Conservation (phyloP, 169 alveolate species). For the Blepharisma undulans region DNA sequence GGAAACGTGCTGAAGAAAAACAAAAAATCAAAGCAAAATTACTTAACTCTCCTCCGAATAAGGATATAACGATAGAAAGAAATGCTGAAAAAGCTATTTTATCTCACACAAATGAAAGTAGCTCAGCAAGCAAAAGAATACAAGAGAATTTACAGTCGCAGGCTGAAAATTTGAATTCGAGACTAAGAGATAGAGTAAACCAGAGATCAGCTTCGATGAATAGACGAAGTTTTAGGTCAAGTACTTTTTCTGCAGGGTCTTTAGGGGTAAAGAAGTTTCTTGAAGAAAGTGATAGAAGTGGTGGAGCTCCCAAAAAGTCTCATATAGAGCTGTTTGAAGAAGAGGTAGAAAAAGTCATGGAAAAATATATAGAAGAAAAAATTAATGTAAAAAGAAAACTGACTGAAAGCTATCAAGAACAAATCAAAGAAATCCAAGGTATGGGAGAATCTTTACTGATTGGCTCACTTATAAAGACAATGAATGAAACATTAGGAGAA, state of each 20-base stretch:
- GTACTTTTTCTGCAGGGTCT: background rate
- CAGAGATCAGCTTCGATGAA: background rate
- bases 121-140: background rate
- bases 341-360: slow-evolving; percentile 29
- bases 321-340: slow-evolving; percentile 8
- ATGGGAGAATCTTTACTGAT: background rate
- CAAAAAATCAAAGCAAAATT: background rate
- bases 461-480: background rate
- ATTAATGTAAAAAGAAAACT: background rate
- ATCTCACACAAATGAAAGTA: background rate
- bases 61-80: background rate
- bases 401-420: background rate
- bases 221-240: background rate
- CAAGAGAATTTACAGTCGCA: background rate
- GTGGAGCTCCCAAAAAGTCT: background rate
- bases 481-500: background rate
- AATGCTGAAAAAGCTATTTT: slow-evolving; percentile 14
- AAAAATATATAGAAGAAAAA: slow-evolving; percentile 1
- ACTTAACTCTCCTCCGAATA: background rate
- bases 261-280: too few relatives aligned
- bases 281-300: slow-evolving; percentile 20
- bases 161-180: background rate
- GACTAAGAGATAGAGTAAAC: background rate
- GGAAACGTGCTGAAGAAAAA: background rate
- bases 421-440: background rate